These are phyloP conservation scores for Fomitiporia mediterranea DNA, from an alignment of 1,284 basidiomycete genomes.

Conservation along the genomic window DNA sequence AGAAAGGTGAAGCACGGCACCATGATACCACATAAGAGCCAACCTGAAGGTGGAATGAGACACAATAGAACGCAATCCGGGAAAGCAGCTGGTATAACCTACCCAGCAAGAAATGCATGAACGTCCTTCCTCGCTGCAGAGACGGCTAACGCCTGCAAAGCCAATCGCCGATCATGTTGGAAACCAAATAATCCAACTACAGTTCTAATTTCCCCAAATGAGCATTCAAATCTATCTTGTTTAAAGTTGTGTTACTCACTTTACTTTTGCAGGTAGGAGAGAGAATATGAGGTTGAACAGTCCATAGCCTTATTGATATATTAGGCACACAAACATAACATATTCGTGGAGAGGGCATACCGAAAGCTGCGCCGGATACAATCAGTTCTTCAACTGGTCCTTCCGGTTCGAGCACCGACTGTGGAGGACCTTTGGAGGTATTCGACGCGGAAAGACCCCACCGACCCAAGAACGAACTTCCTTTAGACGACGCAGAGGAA, in stretches of 20 bases:
- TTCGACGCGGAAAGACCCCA: slow-evolving; percentile 29
- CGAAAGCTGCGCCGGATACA: slow-evolving; percentile 69
- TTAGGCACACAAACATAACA: not conserved
- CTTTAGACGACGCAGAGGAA: slow-evolving; percentile 29
- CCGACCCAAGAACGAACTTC: slow-evolving; percentile 38
- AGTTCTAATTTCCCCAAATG: slow-evolving; percentile 44
- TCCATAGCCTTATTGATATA: slow-evolving; percentile 51
- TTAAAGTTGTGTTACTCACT: slow-evolving; percentile 40
- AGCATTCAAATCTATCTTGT: slow-evolving; percentile 1
- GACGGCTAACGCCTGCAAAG: slow-evolving; percentile 61
- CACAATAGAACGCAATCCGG: no score
- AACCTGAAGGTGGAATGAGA: slow-evolving; percentile 38
- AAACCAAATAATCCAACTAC: slow-evolving; percentile 73
- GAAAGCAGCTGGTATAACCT: slow-evolving; percentile 27
- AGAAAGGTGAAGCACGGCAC: slow-evolving; percentile 60
- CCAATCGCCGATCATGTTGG: slow-evolving; percentile 62
- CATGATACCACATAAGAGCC: slow-evolving; percentile 74
- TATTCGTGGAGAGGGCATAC: slow-evolving; percentile 33
- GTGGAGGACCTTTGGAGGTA: slow-evolving; percentile 21
- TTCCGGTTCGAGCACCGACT: slow-evolving; percentile 31
- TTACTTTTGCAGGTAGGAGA: slow-evolving; percentile 62
- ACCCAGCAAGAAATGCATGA: slow-evolving; percentile 72
- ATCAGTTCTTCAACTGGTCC: slow-evolving; percentile 67
- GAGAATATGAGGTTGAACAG: slow-evolving; percentile 77
- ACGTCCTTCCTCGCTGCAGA: slow-evolving; percentile 62